phyloP scores from a whole-genome alignment of 306 rosid species.

The Acacia crassicarpa region DNA sequence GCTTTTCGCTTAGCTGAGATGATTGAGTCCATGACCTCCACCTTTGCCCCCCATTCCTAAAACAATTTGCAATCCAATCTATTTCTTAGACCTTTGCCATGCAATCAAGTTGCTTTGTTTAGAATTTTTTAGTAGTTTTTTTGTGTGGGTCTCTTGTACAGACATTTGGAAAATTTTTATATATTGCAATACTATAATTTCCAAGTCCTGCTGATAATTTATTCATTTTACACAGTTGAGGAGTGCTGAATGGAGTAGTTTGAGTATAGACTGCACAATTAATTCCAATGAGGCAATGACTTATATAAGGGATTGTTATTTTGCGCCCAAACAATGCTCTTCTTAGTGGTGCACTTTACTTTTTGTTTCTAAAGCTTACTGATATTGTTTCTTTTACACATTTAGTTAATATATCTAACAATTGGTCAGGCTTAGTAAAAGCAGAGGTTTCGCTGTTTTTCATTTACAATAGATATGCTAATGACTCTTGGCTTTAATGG shows the following conservation, averaged over 20 bases:
- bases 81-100: not conserved
- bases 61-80: slow-evolving; percentile 1
- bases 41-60: not conserved
- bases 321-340: not conserved
- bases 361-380: not conserved
- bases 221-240: not conserved
- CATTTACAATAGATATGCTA: slow-evolving; percentile 2
- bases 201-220: slow-evolving; percentile 10
- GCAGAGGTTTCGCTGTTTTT: slow-evolving; percentile 1
- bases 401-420: not conserved
- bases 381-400: not conserved
- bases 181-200: not conserved
- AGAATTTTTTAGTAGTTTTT: not conserved
- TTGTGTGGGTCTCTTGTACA: slow-evolving; percentile 12
- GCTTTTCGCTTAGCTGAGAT: slow-evolving; percentile 23
- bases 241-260: not conserved
- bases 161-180: not conserved
- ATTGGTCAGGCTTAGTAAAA: not conserved
- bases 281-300: not conserved
- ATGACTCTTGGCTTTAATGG: not conserved
- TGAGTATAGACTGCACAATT: not conserved
- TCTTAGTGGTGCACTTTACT: not conserved
- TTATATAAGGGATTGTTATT: not conserved
- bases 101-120: slow-evolving; percentile 5
- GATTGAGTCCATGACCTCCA: not conserved